These are phyloP conservation scores for Porpolomopsis calyptriformis DNA, from an alignment of 768 basidiomycete genomes.

Conservation along the genomic window DNA sequence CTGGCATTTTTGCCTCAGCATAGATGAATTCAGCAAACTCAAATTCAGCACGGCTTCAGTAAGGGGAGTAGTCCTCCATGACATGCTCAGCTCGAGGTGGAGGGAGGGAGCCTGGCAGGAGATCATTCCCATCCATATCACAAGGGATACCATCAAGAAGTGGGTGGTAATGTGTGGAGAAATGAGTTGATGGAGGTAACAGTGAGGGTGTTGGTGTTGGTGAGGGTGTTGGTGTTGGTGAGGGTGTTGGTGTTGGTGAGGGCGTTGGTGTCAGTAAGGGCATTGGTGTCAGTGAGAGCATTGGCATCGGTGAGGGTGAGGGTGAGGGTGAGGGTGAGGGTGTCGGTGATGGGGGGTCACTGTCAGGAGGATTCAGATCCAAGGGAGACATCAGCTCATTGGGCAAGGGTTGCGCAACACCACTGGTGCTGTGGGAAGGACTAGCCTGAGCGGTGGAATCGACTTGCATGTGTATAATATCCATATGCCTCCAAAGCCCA, in stretches of 20 bases:
- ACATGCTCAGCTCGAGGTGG: constrained; percentile 1
- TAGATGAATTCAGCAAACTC: constrained; percentile 4
- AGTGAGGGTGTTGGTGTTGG: not conserved
- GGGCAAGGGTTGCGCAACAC: not conserved
- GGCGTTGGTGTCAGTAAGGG: too few species aligned
- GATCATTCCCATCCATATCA: constrained; percentile 2
- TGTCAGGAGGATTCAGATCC: not conserved
- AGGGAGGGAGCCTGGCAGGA: not conserved
- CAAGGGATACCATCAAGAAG: constrained; percentile 2
- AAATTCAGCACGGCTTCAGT: constrained; percentile 3
- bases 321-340: not conserved
- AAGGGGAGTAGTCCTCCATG: not conserved
- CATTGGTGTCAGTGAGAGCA: too few species aligned
- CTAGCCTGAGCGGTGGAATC: too few species aligned
- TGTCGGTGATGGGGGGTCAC: not conserved
- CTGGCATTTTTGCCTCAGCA: not conserved
- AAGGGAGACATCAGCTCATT: not conserved
- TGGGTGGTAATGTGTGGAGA: constrained; percentile 14
- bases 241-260: too few species aligned
- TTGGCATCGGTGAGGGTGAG: not conserved
- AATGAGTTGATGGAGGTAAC: constrained; percentile 11
- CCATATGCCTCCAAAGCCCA: not conserved
- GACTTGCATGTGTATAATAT: not conserved
- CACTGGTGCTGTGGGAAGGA: too few species aligned
- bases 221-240: too few species aligned